These are phyloP conservation scores for Adansonia gregorii DNA, from an alignment of 441 rosid species.

Conservation along the genomic window DNA sequence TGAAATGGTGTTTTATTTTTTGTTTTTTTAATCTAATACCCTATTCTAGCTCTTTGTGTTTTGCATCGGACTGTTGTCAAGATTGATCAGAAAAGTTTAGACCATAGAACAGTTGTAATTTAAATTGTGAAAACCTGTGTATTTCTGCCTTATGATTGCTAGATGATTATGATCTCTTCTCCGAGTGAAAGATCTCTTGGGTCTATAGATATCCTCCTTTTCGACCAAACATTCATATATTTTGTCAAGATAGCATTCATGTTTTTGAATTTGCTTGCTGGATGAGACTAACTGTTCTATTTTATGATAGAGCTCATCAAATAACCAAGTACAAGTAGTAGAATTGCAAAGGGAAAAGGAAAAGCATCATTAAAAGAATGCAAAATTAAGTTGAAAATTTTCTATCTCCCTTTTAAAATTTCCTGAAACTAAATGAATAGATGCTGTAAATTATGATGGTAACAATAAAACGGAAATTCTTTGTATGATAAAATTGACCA, in stretches of 20 bases:
- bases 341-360: not conserved
- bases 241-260: not conserved
- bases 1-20: not conserved
- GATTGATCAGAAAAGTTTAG: not conserved
- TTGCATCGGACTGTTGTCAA: not conserved
- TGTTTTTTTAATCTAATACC: not conserved
- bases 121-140: not conserved
- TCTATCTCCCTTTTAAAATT: not conserved
- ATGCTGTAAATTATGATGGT: not conserved
- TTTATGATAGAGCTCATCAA: not conserved
- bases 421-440: not conserved
- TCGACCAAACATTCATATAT: not conserved
- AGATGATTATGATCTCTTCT: not conserved
- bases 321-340: slow-evolving; percentile 4
- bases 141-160: not conserved
- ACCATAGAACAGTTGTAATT: not conserved
- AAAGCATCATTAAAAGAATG: not conserved
- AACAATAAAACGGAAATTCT: not conserved
- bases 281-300: slow-evolving; percentile 8
- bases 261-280: not conserved
- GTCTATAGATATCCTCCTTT: not conserved
- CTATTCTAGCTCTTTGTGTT: not conserved
- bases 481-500: not conserved
- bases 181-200: not conserved
- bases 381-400: not conserved